Evolutionary conservation across 768 basidiomycete species (phyloP), one percentile per base, ranked within the genome.

Genomic region (Clitopilus hobsonii): DNA sequence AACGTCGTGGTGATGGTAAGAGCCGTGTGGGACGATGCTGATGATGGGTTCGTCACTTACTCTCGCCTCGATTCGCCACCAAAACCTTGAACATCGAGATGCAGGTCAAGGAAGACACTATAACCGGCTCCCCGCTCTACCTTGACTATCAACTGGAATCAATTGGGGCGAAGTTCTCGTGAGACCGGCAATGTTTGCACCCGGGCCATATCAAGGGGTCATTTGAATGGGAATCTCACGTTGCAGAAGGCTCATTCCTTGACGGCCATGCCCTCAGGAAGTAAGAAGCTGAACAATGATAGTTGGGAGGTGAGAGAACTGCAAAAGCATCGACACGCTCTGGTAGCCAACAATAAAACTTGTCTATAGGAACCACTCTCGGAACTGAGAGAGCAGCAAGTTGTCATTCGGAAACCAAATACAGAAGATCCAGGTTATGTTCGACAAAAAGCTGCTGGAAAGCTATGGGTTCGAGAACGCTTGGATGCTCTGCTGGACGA

Each of bases 11-110:
- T 57, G 60, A 54, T 56, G 57, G 61, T 59, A 30, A 52, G 41
- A 47, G 18, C 28, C 10, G 26, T 27, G 47, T 24, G n/a, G n/a
- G n/a, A n/a, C n/a, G 25, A 30, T 47, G 24, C 41, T 87, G 49
- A 30, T 55, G 49, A 54, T 58, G 50, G 48, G 7, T 52, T 55
- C 23, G 7, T 16, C 52, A 70, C 75, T 68, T 51, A 76, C 86
- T 65, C 71, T 88, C 89, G 56, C 88, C 88, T 58, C 88, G 78
- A 64, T 89, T 89, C 32, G 87, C 88, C 54, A 89, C 86, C 14
- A 89, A 77, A 56, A 88, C 80, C 72, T 89, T 89, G 38, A 82
- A 82, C 61, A 84, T 65, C 36, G 36, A 25, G 13, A 24, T 26
- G 29, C 13, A 5, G 27, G n/a, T n/a, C n/a, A n/a, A n/a, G 20